Evolutionary conservation across 768 basidiomycete genomes (phyloP), one percentile per base, ranked within the genome.

Genomic region (Phanerochaete sordida): DNA sequence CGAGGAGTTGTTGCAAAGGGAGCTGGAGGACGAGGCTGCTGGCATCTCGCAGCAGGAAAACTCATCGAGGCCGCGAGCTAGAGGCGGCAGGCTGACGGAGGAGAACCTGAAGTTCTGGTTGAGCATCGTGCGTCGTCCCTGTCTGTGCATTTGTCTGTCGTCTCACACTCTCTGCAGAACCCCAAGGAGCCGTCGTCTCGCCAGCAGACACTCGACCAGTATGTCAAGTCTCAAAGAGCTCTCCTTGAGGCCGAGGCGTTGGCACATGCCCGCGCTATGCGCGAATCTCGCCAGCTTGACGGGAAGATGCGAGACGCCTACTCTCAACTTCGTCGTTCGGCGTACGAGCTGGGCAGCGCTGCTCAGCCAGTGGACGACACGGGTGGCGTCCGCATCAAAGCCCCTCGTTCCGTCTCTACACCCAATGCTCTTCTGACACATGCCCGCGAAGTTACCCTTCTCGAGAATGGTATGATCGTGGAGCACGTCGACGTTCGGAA

Each of bases 381-480:
- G 0, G 82, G 79, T 26, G 87, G 86, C 26, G 81, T 92, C 50
- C 88, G 89, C 55, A 86, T 91, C 70, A 90, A 84, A 69, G 79
- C 86, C 26, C 83, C 85, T 27, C 76, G 77, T 35, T 76, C 80
- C 7, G 59, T 67, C 12, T 59, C 71, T 6, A 33, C 70, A 28
- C 66, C 69, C 16, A 58, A 69, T 9, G 77, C 80, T 3, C 70
- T 72, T n/a, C 73, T 76, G 48, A 73, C 74, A 27, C 82, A 81
- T 30, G 78, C 76, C 23, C 81, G 89, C 33, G 89, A 93, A 57
- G 80, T 91, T 15, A 91, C 91, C 0, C 76, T 95, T 11, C 81
- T 95, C 23, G 89, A 93, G 72, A 94, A 91, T 64, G 92, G 92
- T 2, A 86, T 95, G 81, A 90, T 93, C 55, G 87, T 94, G 8